Conservation (phyloP, 1,284 basidiomycete species). For the Fomitopsis schrenkii region DNA sequence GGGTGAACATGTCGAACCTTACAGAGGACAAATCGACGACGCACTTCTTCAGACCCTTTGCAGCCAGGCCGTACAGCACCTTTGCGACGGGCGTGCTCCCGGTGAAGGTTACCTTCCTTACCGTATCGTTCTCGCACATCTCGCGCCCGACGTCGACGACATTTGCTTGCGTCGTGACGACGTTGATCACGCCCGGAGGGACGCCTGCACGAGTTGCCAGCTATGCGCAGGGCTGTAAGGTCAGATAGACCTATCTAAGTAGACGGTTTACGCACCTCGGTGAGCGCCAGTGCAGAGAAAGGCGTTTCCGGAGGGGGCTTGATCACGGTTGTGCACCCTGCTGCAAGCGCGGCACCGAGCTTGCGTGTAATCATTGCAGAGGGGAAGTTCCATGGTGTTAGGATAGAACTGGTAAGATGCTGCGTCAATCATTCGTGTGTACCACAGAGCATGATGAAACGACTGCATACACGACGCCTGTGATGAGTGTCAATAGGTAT, state of each 20-base stretch:
- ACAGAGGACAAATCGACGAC: constrained; percentile 12
- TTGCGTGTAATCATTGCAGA: constrained; percentile 94
- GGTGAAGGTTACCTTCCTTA: constrained; percentile 94
- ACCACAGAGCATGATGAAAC: not conserved
- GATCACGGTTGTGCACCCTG: constrained; percentile 94
- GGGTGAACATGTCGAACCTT: not conserved
- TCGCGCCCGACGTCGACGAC: constrained; percentile 80
- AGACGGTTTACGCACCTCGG: constrained; percentile 49
- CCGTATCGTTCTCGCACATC: constrained; percentile 69
- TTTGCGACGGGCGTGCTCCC: constrained; percentile 93
- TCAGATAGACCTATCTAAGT: not conserved
- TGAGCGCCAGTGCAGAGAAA: constrained; percentile 87
- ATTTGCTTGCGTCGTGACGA: constrained; percentile 85
- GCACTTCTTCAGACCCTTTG: constrained; percentile 89
- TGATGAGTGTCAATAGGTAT: not conserved
- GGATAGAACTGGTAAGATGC: constrained; percentile 54
- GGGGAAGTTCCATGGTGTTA: constrained; percentile 92
- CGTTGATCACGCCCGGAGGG: constrained; percentile 93
- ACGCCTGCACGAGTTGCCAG: constrained; percentile 85
- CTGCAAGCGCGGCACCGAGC: constrained; percentile 85
- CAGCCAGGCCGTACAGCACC: constrained; percentile 79
- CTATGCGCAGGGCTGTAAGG: constrained; percentile 29
- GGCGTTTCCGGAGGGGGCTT: constrained; percentile 97
- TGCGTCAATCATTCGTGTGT: not conserved
- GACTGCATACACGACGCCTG: constrained; percentile 56